Base-by-base conservation (phyloP, 2,329 filamentous ascomycete genomes). In the Diaporthe vexans region DNA sequence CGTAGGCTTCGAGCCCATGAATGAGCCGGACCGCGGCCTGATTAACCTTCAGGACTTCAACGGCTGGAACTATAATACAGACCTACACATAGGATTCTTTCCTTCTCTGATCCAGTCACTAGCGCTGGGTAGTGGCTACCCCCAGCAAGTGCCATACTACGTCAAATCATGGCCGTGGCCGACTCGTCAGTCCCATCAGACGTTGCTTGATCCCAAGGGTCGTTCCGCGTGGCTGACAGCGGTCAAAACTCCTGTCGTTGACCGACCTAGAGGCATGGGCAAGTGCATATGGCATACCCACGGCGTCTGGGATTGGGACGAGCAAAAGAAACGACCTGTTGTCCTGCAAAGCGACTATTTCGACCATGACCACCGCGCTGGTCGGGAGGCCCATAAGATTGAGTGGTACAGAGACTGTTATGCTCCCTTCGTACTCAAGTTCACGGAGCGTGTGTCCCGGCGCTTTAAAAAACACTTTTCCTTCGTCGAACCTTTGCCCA, bases 391-490 rank as follows among this genome's bases (percentile, higher is more conserved):
- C 9, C 78, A 76, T 11, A 78, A 76, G 10, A 80, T 85, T 19
- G 84, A 85, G 72, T 85, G 84, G 81, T 85, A 85, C 76, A 80
- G 80, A 37, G 84, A 85, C 76, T 85, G 81, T 72, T 85, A 85
- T 73, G 83, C 81, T 7, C 84, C 84, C 0, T 85, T 85, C 48
- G 76, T 85, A 8, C 77, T 81, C 3, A 80, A 79, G 21, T 85
- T 85, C 69, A 79, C 81, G 0, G 78, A 81, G 10, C 81, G 83
- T 1, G 79, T 84, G 58, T 78, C 79, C 9, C 80, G 81, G 13
- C 81, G 80, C 15, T 77, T 76, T 5, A 35, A 79, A 10, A 76
- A 76, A 0, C 78, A 80, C 43, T 79, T 84, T 75, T 81, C 82
- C 26, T 85, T 85, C 59, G 77, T 85, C 9, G 84, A 85, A 56